These are phyloP conservation scores for Pugionium dolabratum DNA, from an alignment of 345 rosid genomes.

Conservation along the genomic window DNA sequence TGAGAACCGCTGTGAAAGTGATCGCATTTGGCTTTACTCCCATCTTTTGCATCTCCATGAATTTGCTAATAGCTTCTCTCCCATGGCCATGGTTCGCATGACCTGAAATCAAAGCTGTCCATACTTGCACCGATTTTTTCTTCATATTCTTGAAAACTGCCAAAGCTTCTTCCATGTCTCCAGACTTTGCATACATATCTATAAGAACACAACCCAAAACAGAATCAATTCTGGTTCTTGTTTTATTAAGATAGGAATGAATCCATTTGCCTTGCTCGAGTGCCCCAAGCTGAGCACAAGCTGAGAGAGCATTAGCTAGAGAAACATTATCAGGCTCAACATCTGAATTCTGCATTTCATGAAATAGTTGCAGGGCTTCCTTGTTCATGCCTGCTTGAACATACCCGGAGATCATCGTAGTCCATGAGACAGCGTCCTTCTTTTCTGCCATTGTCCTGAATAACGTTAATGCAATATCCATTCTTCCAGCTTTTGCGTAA, in stretches of 20 bases:
- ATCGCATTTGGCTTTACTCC: conserved; percentile 64
- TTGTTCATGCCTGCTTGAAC: conserved; percentile 56
- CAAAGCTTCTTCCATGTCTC: conserved; percentile 60
- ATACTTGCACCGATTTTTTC: conserved; percentile 47
- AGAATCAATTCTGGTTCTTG: conserved; percentile 41
- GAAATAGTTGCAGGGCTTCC: conserved; percentile 63
- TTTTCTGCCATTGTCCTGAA: conserved; percentile 50
- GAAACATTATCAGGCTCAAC: conserved; percentile 59
- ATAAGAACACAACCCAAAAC: conserved; percentile 57
- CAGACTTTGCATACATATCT: conserved; percentile 78
- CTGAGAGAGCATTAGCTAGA: conserved; percentile 56
- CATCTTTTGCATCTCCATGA: conserved; percentile 52
- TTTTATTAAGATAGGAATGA: conserved; percentile 49
- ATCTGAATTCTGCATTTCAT: conserved; percentile 62
- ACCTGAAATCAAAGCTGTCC: conserved; percentile 74
- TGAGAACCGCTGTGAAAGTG: conserved; percentile 67
- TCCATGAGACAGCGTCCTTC: conserved; percentile 61
- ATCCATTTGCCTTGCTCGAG: conserved; percentile 82
- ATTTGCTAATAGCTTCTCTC: conserved; percentile 56
- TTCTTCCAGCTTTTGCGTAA: conserved; percentile 49
- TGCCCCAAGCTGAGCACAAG: conserved; percentile 75
- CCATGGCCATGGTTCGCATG: conserved; percentile 66
- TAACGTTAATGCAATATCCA: conserved; percentile 42
- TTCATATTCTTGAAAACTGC: conserved; percentile 44
- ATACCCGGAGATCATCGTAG: conserved; percentile 67